phyloP scores from a whole-genome alignment of 805 yeast genomes.

The Cyberlindnera meyerae region DNA sequence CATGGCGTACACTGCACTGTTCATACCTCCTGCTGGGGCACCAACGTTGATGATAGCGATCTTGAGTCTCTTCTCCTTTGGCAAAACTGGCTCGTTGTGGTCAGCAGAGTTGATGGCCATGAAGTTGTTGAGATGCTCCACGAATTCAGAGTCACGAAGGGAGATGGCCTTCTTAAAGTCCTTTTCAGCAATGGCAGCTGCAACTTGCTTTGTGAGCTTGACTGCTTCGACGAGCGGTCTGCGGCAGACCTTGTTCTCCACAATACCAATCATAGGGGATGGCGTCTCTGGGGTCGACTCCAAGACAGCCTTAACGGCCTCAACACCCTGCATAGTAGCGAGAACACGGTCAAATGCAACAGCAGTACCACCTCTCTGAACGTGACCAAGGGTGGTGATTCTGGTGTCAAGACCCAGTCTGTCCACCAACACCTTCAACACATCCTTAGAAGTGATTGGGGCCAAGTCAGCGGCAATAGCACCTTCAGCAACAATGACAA shows the following conservation, averaged over 20 bases:
- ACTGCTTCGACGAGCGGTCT: conserved; percentile 90
- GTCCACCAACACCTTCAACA: conserved; percentile 77
- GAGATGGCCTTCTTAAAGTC: conserved; percentile 85
- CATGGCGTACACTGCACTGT: background rate
- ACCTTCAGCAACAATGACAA: conserved; percentile 97
- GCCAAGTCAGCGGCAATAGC: conserved; percentile 79
- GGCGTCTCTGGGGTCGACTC: conserved; percentile 87
- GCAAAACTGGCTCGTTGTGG: conserved; percentile 56
- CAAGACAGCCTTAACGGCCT: conserved; percentile 90
- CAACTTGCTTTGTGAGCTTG: conserved; percentile 79
- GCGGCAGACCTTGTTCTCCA: conserved; percentile 82
- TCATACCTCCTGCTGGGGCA: conserved; percentile 82
- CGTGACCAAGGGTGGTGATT: conserved; percentile 93
- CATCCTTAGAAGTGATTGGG: conserved; percentile 77
- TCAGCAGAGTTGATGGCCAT: conserved; percentile 63
- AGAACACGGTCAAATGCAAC: conserved; percentile 89
- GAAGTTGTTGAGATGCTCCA: conserved; percentile 71
- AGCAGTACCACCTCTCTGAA: conserved; percentile 98
- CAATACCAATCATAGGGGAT: conserved; percentile 88
- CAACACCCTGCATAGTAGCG: conserved; percentile 96
- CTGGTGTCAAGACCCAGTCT: conserved; percentile 86
- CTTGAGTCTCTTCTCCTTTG: conserved; percentile 56
- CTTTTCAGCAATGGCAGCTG: conserved; percentile 72
- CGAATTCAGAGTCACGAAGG: conserved; percentile 82
- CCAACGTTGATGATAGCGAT: conserved; percentile 90